Conservation (phyloP, 306 rosid species). For the Parietaria judaica region DNA sequence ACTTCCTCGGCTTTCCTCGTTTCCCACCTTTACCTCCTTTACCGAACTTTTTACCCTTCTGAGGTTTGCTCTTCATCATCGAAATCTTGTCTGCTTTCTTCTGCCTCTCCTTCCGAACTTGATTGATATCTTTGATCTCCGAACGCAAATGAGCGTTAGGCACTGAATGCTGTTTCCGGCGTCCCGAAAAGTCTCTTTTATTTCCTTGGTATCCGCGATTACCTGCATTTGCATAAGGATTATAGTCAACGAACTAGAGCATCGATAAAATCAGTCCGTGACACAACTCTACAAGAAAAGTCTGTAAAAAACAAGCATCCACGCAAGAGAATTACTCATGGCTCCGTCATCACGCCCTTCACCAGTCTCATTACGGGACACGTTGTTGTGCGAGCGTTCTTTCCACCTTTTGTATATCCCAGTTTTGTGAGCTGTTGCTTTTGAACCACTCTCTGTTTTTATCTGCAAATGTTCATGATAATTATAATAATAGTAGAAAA, state of each 20-base stretch:
- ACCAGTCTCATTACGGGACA: constrained; percentile 42
- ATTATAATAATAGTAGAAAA: neutral
- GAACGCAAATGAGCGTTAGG: constrained; percentile 70
- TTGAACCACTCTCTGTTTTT: constrained; percentile 90
- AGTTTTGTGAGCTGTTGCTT: constrained; percentile 64
- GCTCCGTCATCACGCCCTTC: constrained; percentile 47
- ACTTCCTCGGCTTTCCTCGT: constrained; percentile 32
- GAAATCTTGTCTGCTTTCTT: constrained; percentile 46
- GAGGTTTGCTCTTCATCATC: constrained; percentile 41
- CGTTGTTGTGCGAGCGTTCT: constrained; percentile 58
- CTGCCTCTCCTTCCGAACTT: constrained; percentile 81
- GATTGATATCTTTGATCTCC: constrained; percentile 75
- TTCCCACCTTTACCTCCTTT: constrained; percentile 49
- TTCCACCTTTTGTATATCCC: constrained; percentile 91
- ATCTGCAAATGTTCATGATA: constrained; percentile 26
- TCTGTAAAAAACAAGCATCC: neutral
- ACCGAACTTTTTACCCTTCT: constrained; percentile 56
- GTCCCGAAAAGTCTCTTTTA: constrained; percentile 29
- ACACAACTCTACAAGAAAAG: neutral
- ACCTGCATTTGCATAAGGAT: constrained; percentile 26
- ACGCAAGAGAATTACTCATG: constrained; percentile 36
- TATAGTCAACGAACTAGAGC: too few species aligned
- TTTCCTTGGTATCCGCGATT: constrained; percentile 27
- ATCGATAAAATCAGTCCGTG: neutral
- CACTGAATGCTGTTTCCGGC: constrained; percentile 41